Base-by-base conservation (phyloP, 2,329 filamentous ascomycete genomes). In the Fusarium ramigenum region DNA sequence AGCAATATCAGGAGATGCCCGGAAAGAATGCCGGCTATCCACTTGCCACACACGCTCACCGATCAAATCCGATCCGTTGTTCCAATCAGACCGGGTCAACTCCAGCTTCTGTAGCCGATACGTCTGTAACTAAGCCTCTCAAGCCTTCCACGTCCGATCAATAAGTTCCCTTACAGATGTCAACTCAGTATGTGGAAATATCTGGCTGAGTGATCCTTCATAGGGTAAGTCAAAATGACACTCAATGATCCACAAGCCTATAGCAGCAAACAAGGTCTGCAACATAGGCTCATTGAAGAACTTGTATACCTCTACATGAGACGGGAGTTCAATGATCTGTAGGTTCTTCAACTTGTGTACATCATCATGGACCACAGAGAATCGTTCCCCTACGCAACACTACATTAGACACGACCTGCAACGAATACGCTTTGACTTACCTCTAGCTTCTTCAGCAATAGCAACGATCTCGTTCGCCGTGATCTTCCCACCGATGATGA, bases 41-140 rank as follows among this genome's bases (percentile, higher is more conserved):
- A 4, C 12, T 21, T 7, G 0, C 10, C 12, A 16, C 6, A 21
- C 15, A 28, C 0, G 23, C 8, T 4, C 0, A 1, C 12, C 12
- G 18, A 12, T 5, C 3, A 15, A 5, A 30, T 5, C 8, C 4
- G 0, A n/a, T n/a, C 8, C 5, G 9, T 9, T 30, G 2, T 11
- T 30, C 4, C 18, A 30, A 21, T 14, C n/a, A 1, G 2, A 6
- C 9, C 0, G 0, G 6, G 25, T 14, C 44, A 8, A 16, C 2
- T 30, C 6, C 0, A 11, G 14, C 19, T n/a, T 47, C 9, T 11
- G 12, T 2, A 30, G 19, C 3, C 23, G 1, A n/a, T 16, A 4
- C 6, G 9, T n/a, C 0, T 11, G 8, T 7, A 18, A 21, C 4
- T 15, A 10, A n/a, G 14, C 28, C 19, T 30, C 1, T 16, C 11